phyloP scores from a whole-genome alignment of 371 early-diverging fungal genomes.

The Circinella umbellata region DNA sequence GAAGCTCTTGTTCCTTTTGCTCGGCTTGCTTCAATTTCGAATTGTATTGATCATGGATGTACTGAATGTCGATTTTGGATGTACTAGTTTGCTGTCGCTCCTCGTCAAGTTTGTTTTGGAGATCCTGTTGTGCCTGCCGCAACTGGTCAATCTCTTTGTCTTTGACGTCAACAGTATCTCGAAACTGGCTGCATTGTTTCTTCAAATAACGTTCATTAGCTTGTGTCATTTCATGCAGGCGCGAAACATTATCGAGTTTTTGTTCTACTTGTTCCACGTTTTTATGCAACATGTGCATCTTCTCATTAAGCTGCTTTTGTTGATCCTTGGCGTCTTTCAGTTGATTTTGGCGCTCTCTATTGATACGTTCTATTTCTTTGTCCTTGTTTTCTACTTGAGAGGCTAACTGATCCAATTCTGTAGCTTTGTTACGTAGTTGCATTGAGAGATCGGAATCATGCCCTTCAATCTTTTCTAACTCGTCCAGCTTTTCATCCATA shows the following conservation, averaged over 20 bases:
- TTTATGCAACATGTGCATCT: slow-evolving; percentile 41
- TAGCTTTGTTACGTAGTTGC: background rate
- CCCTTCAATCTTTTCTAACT: background rate
- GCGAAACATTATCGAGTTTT: background rate
- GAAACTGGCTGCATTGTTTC: background rate
- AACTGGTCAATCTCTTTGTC: background rate
- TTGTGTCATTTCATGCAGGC: background rate
- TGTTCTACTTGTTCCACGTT: slow-evolving; percentile 30
- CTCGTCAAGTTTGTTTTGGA: background rate
- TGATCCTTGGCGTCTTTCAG: background rate
- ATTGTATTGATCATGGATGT: background rate
- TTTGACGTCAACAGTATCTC: background rate
- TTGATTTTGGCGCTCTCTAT: background rate
- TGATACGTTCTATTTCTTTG: background rate
- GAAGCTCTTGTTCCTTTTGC: slow-evolving; percentile 1
- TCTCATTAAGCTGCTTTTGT: slow-evolving; percentile 28
- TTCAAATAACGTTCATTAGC: background rate
- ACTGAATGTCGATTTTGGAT: background rate
- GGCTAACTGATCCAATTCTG: background rate
- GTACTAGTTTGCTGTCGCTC: background rate
- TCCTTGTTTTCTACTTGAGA: background rate
- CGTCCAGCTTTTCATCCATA: background rate
- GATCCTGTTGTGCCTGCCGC: background rate
- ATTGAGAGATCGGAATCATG: background rate
- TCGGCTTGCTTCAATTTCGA: background rate